Base-by-base conservation (phyloP, 495 filamentous ascomycete genomes). In the Aspergillus haitiensis region DNA sequence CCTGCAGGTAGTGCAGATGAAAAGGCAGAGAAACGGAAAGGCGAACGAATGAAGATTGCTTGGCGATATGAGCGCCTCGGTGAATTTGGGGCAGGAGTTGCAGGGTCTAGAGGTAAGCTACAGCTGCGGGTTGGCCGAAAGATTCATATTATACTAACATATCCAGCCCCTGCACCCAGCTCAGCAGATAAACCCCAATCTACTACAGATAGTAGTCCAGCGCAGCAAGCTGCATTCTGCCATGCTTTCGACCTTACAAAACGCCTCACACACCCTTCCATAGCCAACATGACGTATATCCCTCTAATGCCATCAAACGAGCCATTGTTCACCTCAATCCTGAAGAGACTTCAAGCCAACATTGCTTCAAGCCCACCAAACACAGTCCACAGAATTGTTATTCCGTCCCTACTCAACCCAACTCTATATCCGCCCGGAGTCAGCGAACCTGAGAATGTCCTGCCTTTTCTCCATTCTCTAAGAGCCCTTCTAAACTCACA, bases 21-120 rank as follows among this genome's bases (percentile, higher is more conserved):
- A 64, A 75, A 75, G 51, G 63, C 70, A 8, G 67, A 68, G 64
- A 80, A 59, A 54, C 69, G 72, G 47, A 72, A 70, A 61, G 56
- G 82, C 34, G 91, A 95, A 56, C 88, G 85, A 71, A 98, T 98
- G 94, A 97, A 96, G 77, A 98, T 98, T 72, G 94, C 94, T 9
- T 98, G 94, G 94, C 78, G 94, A 72, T 98, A 98, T 75, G 93
- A 97, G 70, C 83, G 86, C 16, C 70, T 97, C 61, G 88, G 91
- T 21, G 85, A 88, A 55, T 81, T 84, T 75, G 75, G 84, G 31
- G 69, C 75, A 32, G 75, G 78, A 18, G 64, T 77, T 55, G 78
- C 80, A 42, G 78, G 78, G 47, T 77, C 80, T 63, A 81, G 82
- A 82, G 86, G 78, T 82, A 68, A 70, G 72, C 57, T 51, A 32